Conservation (phyloP, 495 filamentous ascomycete species). For the Hypomontagnella monticulosa region DNA sequence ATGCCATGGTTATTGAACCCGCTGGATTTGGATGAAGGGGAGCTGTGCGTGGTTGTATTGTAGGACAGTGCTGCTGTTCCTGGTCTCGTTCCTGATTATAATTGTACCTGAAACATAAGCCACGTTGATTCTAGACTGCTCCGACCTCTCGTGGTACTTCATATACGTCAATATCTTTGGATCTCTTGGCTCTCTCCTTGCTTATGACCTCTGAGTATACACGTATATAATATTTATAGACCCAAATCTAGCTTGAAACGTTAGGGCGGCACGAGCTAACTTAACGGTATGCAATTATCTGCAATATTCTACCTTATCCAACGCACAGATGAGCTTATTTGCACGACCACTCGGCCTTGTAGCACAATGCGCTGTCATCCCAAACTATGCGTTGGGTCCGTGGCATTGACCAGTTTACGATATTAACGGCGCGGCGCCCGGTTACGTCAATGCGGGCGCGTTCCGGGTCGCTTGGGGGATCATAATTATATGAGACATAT, state of each 20-base stretch:
- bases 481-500: background rate
- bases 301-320: background rate
- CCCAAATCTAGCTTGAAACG: no score
- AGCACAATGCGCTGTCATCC: background rate
- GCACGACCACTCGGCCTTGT: background rate
- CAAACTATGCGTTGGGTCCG: background rate
- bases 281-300: background rate
- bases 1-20: background rate
- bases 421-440: background rate
- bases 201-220: no score
- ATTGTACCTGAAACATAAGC: background rate
- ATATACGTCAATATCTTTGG: no score
- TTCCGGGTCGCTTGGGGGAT: background rate
- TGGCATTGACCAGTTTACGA: background rate
- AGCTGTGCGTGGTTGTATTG: background rate
- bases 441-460: background rate
- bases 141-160: background rate
- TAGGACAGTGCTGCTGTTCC: slow-evolving; percentile 17
- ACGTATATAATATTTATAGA: no score
- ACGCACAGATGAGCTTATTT: slow-evolving; percentile 13
- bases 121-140: slow-evolving; percentile 1
- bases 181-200: no score
- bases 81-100: background rate
- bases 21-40: background rate
- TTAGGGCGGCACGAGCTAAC: background rate